phyloP scores from a whole-genome alignment of 169 alveolate species.

The Eimeria tenella region DNA sequence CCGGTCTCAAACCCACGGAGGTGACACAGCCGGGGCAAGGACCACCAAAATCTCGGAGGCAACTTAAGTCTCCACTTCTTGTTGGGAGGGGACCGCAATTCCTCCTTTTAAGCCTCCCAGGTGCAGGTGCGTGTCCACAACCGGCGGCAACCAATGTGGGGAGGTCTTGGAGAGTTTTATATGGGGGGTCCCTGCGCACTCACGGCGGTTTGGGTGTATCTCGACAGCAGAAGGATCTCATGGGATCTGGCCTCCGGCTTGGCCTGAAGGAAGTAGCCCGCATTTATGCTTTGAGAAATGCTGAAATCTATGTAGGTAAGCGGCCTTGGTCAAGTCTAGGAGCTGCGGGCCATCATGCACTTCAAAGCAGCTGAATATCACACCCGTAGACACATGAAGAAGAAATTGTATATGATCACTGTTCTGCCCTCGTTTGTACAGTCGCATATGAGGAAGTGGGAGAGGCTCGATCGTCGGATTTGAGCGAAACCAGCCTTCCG shows the following conservation, averaged over 20 bases:
- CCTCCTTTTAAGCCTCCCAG: conserved; percentile 33
- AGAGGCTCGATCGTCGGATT: conserved; percentile 8
- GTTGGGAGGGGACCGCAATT: conserved; percentile 59
- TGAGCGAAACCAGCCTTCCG: conserved; percentile 16
- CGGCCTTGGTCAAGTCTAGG: background rate
- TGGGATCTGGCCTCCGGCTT: conserved; percentile 38
- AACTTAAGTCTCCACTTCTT: conserved; percentile 19
- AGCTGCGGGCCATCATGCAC: background rate
- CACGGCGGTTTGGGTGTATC: conserved; percentile 63
- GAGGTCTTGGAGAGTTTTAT: background rate
- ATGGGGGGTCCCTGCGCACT: conserved; percentile 41
- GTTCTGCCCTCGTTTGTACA: background rate
- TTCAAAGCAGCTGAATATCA: background rate
- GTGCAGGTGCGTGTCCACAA: conserved; percentile 6
- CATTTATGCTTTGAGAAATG: background rate
- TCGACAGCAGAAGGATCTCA: conserved; percentile 25
- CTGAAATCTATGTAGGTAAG: conserved; percentile 45
- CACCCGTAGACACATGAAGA: background rate
- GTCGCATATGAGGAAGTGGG: conserved; percentile 54
- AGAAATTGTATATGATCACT: background rate
- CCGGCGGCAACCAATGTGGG: background rate
- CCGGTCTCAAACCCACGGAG: background rate
- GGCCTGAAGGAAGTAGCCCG: background rate
- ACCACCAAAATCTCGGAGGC: background rate
- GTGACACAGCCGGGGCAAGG: conserved; percentile 24